These are phyloP conservation scores for Mucor plumbeus DNA, from an alignment of 371 early-diverging fungal species.

Conservation along the genomic window DNA sequence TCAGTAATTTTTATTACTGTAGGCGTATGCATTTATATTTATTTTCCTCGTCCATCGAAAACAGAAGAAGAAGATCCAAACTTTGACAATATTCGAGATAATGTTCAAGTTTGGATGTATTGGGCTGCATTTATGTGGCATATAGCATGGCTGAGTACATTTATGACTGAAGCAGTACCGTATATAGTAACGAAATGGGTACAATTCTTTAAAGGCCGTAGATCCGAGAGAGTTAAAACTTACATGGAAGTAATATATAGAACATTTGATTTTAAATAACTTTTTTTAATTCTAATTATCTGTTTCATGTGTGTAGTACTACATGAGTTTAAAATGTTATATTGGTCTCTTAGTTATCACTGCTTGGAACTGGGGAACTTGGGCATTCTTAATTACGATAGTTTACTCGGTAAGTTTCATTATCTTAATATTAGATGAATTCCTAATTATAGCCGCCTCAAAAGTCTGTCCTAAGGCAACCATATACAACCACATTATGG, in stretches of 20 bases:
- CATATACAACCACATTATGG: constrained; percentile 34
- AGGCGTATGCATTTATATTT: constrained; percentile 19
- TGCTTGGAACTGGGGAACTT: constrained; percentile 48
- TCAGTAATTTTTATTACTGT: constrained; percentile 10
- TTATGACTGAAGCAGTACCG: constrained; percentile 16
- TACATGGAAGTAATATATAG: constrained; percentile 18
- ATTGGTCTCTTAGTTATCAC: constrained; percentile 31
- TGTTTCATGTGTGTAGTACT: constrained; percentile 42
- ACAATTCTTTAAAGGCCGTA: constrained; percentile 7
- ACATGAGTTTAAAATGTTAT: constrained; percentile 41
- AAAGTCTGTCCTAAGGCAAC: constrained; percentile 40
- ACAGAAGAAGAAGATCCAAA: constrained; percentile 13
- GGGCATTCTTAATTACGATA: constrained; percentile 38
- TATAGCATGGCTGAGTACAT: constrained; percentile 20
- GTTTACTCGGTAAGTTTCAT: constrained; percentile 19
- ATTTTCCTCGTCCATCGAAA: constrained; percentile 13
- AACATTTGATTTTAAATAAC: background rate
- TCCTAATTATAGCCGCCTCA: background rate
- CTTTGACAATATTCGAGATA: constrained; percentile 19
- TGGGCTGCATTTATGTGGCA: constrained; percentile 28
- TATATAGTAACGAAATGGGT: constrained; percentile 14
- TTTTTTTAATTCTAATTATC: no score
- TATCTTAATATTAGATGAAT: background rate
- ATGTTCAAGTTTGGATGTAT: constrained; percentile 23
- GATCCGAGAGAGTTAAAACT: constrained; percentile 18